Percentiles rank a stretch among this genome's conserved stretches.
These are phyloP conservation scores for Fusarium concolor DNA, from an alignment of 2,329 filamentous ascomycete genomes.

Conservation along the genomic window DNA sequence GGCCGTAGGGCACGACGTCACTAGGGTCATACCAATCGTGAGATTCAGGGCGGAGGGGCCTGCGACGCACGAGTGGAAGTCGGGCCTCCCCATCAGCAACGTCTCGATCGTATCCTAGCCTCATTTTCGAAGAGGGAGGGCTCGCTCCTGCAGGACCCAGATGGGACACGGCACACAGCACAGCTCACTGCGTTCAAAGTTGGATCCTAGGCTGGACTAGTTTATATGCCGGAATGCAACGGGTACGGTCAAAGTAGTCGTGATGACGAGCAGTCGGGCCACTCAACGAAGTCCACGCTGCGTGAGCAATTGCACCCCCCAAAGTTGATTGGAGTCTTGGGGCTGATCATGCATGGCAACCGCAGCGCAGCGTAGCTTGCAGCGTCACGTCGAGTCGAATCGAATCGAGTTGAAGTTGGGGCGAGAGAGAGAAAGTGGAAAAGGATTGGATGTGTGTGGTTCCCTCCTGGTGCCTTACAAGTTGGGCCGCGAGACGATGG, in stretches of 20 bases:
- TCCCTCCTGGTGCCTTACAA: slow-evolving; percentile 40
- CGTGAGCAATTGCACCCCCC: slow-evolving; percentile 43
- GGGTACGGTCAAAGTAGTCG: slow-evolving; percentile 30
- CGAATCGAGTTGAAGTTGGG: slow-evolving; percentile 29
- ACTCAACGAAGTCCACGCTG: slow-evolving; percentile 48
- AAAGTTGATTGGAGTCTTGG: slow-evolving; percentile 46
- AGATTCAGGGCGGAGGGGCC: slow-evolving; percentile 41
- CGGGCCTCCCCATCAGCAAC: slow-evolving; percentile 45
- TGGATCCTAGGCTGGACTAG: slow-evolving; percentile 38
- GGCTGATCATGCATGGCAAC: slow-evolving; percentile 49
- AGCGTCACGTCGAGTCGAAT: slow-evolving; percentile 39
- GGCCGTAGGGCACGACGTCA: slow-evolving; percentile 44
- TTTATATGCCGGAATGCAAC: slow-evolving; percentile 30
- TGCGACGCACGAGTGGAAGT: slow-evolving; percentile 46
- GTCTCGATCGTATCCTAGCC: slow-evolving; percentile 49
- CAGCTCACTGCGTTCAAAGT: slow-evolving; percentile 28
- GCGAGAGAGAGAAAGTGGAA: slow-evolving; percentile 39
- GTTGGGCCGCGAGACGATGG: slow-evolving; percentile 44
- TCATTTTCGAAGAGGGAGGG: slow-evolving; percentile 46
- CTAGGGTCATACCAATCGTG: slow-evolving; percentile 45
- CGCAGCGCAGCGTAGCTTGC: slow-evolving; percentile 34
- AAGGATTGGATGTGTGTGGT: slow-evolving; percentile 24
- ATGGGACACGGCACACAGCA: slow-evolving; percentile 39
- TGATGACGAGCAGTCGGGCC: slow-evolving; percentile 41
- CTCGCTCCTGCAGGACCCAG: slow-evolving; percentile 29